Base-by-base conservation (phyloP, 2,329 filamentous ascomycete genomes). In the Elsinoe perseae region DNA sequence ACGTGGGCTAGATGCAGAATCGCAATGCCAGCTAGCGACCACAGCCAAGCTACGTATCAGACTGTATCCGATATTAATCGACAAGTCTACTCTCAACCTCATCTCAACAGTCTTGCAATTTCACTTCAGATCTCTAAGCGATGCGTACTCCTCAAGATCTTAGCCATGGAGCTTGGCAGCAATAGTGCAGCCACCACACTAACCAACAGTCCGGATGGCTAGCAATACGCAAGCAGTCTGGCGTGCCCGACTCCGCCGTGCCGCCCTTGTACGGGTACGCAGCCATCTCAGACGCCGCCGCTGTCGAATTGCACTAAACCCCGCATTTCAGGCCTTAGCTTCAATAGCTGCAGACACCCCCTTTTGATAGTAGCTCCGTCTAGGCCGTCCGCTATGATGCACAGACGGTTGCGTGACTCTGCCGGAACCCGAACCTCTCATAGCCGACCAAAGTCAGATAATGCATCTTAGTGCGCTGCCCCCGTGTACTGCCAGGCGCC, bases 351-450 rank as follows among this genome's bases (percentile, higher is more conserved):
- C 48, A 36, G 8, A 54, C 34, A 42, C 52, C 46, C 9, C 30
- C 52, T 54, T 25, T 16, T n/a, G 43, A 20, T 42, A 4, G 21
- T 43, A 23, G 38, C 38, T 18, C 36, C 36, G n/a, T 54, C 36
- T 20, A 44, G 52, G 36, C 36, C 52, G 18, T 38, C 28, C 28
- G 25, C 20, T 32, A 36, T 52, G 30, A 38, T 20, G 48, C 48
- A 25, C 48, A 52, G 44, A 32, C 48, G 21, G 16, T 52, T 38
- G 48, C 32, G 48, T 21, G 16, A 10, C 38, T 20, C 12, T 52
- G 48, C 48, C 48, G 48, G 48, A 36, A 18, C n/a, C 48, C 48
- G 48, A 52, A n/a, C 48, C 48, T 36, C 25, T 52, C 25, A 52
- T 28, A 44, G 40, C 21, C 12, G 5, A 36, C 32, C 9, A 14